Conservation (phyloP, 2,329 filamentous ascomycete species). For the Aspergillus bombycis region DNA sequence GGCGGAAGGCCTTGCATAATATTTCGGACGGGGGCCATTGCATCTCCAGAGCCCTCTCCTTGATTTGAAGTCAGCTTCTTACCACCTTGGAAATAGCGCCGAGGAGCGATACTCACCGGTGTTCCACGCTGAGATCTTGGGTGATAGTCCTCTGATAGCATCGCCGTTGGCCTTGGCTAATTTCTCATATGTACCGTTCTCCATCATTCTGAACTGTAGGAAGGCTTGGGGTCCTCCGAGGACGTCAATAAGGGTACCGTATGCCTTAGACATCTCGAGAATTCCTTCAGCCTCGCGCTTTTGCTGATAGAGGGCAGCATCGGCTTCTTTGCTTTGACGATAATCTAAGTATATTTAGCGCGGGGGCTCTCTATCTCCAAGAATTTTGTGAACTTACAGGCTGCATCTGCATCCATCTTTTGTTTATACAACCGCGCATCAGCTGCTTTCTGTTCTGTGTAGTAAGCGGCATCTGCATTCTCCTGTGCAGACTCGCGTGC, state of each 20-base stretch:
- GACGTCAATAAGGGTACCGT: slow-evolving; percentile 69
- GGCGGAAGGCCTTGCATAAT: slow-evolving; percentile 84
- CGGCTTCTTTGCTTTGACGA: slow-evolving; percentile 36
- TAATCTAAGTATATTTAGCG: slow-evolving; percentile 26
- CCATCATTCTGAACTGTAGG: slow-evolving; percentile 85
- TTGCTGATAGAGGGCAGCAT: slow-evolving; percentile 52
- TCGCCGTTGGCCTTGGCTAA: slow-evolving; percentile 77
- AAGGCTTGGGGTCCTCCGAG: slow-evolving; percentile 78
- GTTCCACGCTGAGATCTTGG: slow-evolving; percentile 91
- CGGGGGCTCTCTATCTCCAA: neutral
- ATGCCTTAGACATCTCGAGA: slow-evolving; percentile 77
- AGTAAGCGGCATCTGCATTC: slow-evolving; percentile 53
- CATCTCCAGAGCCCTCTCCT: slow-evolving; percentile 53
- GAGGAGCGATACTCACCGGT: slow-evolving; percentile 52
- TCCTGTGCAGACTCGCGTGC: slow-evolving; percentile 49
- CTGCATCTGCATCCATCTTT: slow-evolving; percentile 45
- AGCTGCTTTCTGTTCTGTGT: slow-evolving; percentile 55
- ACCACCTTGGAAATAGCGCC: neutral
- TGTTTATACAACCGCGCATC: slow-evolving; percentile 52
- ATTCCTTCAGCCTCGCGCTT: slow-evolving; percentile 79
- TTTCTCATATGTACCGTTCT: slow-evolving; percentile 76
- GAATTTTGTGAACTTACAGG: slow-evolving; percentile 26
- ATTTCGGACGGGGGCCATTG: slow-evolving; percentile 70
- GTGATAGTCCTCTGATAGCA: slow-evolving; percentile 75
- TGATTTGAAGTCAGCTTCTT: slow-evolving; percentile 34